Base-by-base conservation (phyloP, 805 yeast species). In the Pichia exigua region DNA sequence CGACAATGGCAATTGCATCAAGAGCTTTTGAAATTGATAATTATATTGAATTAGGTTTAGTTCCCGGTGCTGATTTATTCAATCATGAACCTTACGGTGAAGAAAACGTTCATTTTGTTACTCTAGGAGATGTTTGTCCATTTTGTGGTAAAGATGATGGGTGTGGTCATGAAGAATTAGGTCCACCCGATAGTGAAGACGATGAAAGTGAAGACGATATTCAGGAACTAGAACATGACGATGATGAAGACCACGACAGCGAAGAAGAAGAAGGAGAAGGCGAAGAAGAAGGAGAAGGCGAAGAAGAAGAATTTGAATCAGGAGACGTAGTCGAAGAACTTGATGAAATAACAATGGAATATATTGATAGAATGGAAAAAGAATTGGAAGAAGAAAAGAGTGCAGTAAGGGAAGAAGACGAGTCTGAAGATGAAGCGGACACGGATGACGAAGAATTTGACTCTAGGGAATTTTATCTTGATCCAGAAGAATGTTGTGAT, bases 11-110 rank as follows among this genome's bases (percentile, higher is more conserved):
- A 0, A 74, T 88, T 17, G 81, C 91, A 0, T 80, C 94, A 1
- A 74, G 97, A 54, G 90, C 91, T 1, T 91, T 92, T 64, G 82
- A 81, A 42, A 79, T 91, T 28, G 98, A 92, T 65, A 73, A 74
- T 47, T 90, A 66, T 62, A 88, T 85, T 59, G 86, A 82, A 32
- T 73, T 83, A 30, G 88, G 87, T 0, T 69, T 92, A 47, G 96
- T 91, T 24, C 97, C 97, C 0, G 87, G 90, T 17, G 97, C 97
- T 0, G 96, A 91, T 67, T 69, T 92, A 38, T 88, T 90, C 68
- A 91, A 91, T 58, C 97, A 90, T 62, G 64, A 70, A 42, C 65
- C 73, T 7, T 74, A 68, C 15, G 81, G 66, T 1, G 61, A 68
- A 7, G 90, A 87, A 54, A 73, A 78, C 58, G 89, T 83, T 11